Evolutionary conservation across 2,329 filamentous ascomycete species (phyloP).

Genomic region (Aspergillus eucalypticola): DNA sequence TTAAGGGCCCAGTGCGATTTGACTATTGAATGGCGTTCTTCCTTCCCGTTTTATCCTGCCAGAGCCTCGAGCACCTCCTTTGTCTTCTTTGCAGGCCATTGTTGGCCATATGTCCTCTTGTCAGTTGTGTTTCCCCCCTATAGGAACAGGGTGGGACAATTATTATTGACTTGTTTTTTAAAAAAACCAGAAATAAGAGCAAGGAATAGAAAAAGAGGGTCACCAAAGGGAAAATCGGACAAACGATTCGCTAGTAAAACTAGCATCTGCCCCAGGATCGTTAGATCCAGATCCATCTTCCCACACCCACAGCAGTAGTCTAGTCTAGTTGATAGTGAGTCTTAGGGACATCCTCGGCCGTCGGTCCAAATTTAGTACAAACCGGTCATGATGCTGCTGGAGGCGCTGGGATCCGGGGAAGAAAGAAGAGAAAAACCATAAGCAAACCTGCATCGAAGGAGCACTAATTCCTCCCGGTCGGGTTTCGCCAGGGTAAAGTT

Average conservation of each 20-base stretch:
- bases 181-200: background rate
- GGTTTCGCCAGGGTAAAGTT: background rate
- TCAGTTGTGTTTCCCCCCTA: background rate
- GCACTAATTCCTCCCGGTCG: background rate
- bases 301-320: background rate
- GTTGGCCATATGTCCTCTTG: background rate
- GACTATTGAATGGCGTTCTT: background rate
- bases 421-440: background rate
- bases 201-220: conserved; percentile 3
- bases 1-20: background rate
- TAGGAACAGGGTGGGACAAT: background rate
- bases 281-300: conserved; percentile 15
- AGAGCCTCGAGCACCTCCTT: background rate
- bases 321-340: background rate
- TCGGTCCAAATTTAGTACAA: background rate
- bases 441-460: background rate
- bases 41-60: background rate
- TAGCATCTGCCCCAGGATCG: conserved; percentile 10
- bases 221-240: background rate
- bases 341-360: background rate
- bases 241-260: background rate
- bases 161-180: background rate
- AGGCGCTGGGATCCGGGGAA: background rate
- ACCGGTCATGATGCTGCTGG: background rate
- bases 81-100: background rate